Conservation (phyloP, 2,329 filamentous ascomycete species). For the Fusarium newnesense region DNA sequence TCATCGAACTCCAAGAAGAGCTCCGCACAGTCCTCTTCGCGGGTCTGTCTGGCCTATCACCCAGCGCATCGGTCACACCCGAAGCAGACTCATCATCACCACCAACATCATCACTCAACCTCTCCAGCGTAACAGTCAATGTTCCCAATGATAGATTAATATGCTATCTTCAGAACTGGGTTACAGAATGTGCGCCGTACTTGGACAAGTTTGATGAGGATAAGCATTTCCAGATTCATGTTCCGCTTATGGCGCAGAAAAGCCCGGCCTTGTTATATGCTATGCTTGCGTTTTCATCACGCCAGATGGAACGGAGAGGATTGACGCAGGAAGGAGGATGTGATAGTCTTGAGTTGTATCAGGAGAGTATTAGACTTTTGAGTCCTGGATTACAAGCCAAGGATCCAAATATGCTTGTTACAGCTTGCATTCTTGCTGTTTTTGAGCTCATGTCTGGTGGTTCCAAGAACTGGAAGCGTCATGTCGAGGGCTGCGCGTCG, state of each 20-base stretch:
- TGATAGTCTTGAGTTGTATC: conserved; percentile 64
- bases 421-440: conserved; percentile 58
- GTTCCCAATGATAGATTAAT: conserved; percentile 42
- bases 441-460: conserved; percentile 61
- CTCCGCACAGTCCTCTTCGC: conserved; percentile 55
- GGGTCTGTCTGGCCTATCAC: conserved; percentile 41
- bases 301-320: conserved; percentile 61
- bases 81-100: conserved; percentile 23
- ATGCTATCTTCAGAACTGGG: conserved; percentile 59
- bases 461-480: conserved; percentile 62
- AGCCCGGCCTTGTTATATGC: conserved; percentile 59
- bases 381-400: conserved; percentile 55
- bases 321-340: conserved; percentile 56
- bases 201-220: conserved; percentile 67
- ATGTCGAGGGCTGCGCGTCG: conserved; percentile 66
- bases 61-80: conserved; percentile 45
- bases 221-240: conserved; percentile 61
- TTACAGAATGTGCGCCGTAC: conserved; percentile 60
- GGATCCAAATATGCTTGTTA: conserved; percentile 57
- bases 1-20: conserved; percentile 57
- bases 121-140: conserved; percentile 42
- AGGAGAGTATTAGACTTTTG: conserved; percentile 59
- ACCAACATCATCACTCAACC: conserved; percentile 39
- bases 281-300: conserved; percentile 63
- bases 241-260: conserved; percentile 59